Evolutionary conservation across 306 rosid genomes (phyloP), one percentile per base, ranked within the genome.

Genomic region (Glycine soja): DNA sequence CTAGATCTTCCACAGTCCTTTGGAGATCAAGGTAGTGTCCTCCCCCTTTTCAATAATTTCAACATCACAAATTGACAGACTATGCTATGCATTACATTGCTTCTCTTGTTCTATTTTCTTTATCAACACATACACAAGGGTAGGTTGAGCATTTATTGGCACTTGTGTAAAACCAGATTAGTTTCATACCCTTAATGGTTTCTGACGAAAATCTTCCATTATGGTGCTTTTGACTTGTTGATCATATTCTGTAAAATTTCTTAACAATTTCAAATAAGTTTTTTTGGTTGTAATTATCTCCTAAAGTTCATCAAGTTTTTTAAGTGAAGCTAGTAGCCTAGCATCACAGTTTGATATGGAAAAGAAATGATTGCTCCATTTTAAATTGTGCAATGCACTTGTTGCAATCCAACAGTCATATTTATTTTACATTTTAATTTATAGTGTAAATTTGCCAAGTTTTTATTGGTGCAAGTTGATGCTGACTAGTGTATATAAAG

Each of bases 1-100:
- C 59, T 42, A 58, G 88, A 86, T 75, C 88, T 81, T 86, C 84
- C 79, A 43, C 86, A 70, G 86, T 71, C 74, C 45, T 58, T 79
- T 9, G 89, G 84, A 79, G 87, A 74, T 68, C 64, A 30, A 87
- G 87, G 90, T 78, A 74, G 69, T 50, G 38, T 36, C 38, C 38
- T 36, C 4, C 38, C 38, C 38, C 38, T 36, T 36, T 36, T 4
- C 38, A 36, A 4, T 4, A 36, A 3, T 36, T 36, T 36, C 38
- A 4, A 36, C 38, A 36, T 36, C 38, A 36, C 38, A 36, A 4
- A 36, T 36, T 36, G 38, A 36, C 3, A 36, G 38, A 36, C 38
- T 36, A 36, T 36, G 38, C 9, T 75, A 36, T 81, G 83, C 56
- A 54, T 73, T 81, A 42, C 74, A 6, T 72, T 64, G 74, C 15